Base-by-base conservation (phyloP, 2,329 filamentous ascomycete species). In the Didymella exigua region DNA sequence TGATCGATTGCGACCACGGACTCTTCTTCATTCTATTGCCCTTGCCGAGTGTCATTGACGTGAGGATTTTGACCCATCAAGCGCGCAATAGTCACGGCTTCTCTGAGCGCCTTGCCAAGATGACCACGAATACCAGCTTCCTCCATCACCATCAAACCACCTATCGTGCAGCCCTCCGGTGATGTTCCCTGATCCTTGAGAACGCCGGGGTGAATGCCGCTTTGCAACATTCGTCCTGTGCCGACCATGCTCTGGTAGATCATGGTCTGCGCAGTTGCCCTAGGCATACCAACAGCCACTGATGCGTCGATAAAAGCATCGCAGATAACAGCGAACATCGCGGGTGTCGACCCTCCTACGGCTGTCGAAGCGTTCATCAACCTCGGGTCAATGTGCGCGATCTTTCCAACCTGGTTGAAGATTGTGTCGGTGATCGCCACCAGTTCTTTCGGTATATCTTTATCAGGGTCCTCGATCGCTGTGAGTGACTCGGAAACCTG, bases 1-100 rank as follows among this genome's bases (percentile, higher is more conserved):
- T 16, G n/a, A 33, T 18, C 5, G 10, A 18, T 9, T 14, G 5
- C 8, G 7, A 7, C 11, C 5, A 26, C 24, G 7, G 14, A 13
- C 19, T 30, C 18, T 8, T 4, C 4, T 10, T 18, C 1, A 1
- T 9, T 38, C 29, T 51, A 51, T 14, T 56, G 48, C 8, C 53
- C 48, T 37, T 56, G 53, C 30, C 78, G 56, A 13, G 76, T 80
- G 56, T 79, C 77, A 47, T 79, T 79, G 0, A 79, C 70, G 60
- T 79, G 77, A 10, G 66, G 54, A 1, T 61, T 64, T 0, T 63
- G 72, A 14, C 70, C 76, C 77, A 80, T 79, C 19, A 74, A 54
- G 4, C 78, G 65, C 13, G 79, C 78, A 54, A 80, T 69, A 5
- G 78, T 81, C 0, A 81, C 78, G 10, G 79, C 77, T 57, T 81